Percentiles rank a stretch among this genome's conserved stretches.
These are phyloP conservation scores for Heracleum sosnowskyi DNA, from an alignment of 129 eudicot species.

Conservation along the genomic window DNA sequence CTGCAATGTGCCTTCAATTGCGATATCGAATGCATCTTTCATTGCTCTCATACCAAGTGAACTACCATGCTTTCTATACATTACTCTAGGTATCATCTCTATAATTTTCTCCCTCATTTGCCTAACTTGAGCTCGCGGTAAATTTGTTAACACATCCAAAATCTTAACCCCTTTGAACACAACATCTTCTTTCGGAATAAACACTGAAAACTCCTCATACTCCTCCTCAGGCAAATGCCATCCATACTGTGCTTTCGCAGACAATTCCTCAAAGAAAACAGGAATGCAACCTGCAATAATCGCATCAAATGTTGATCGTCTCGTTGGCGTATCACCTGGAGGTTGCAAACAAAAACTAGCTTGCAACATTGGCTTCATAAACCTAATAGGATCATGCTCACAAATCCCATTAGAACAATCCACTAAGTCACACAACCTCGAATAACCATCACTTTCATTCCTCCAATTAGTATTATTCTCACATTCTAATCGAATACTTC, in stretches of 20 bases:
- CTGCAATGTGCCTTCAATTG: conserved; percentile 61
- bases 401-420: conserved; percentile 84
- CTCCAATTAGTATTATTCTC: conserved; percentile 15
- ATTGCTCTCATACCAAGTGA: conserved; percentile 75
- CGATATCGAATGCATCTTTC: conserved; percentile 89
- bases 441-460: conserved; percentile 8
- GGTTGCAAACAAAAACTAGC: conserved; percentile 86
- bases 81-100: conserved; percentile 65
- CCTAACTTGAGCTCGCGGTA: conserved; percentile 43
- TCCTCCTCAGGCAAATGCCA: conserved; percentile 70
- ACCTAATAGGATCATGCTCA: conserved; percentile 81
- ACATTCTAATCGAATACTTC: conserved; percentile 79
- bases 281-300: conserved; percentile 86
- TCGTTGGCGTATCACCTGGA: conserved; percentile 91
- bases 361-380: conserved; percentile 86
- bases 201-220: conserved; percentile 69
- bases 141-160: conserved; percentile 59
- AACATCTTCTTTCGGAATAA: conserved; percentile 87
- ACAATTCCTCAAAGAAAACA: conserved; percentile 76
- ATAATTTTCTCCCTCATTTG: conserved; percentile 69
- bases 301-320: conserved; percentile 76
- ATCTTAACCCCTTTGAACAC: conserved; percentile 69
- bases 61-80: conserved; percentile 90
- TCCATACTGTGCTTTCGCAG: conserved; percentile 56
- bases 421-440: conserved; percentile 52